A percentile compares a stretch with the other conserved stretches of the same genome.
These are phyloP conservation scores for Sporothrix brunneoviolacea DNA, from an alignment of 2,329 filamentous ascomycete species.

Conservation along the genomic window DNA sequence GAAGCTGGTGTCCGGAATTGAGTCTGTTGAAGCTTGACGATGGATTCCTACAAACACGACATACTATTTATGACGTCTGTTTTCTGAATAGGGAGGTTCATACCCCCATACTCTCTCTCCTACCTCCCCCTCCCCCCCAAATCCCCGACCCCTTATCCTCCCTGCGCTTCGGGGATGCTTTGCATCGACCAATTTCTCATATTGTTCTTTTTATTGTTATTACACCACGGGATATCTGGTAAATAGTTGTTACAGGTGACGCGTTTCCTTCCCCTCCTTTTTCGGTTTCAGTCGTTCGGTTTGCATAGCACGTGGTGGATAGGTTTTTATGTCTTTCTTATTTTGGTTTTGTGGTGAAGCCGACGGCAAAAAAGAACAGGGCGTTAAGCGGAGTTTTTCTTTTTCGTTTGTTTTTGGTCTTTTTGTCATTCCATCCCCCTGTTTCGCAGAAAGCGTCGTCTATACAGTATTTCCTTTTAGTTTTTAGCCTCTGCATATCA, in stretches of 20 bases:
- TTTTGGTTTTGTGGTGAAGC: constrained; percentile 2
- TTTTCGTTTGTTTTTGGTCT: neutral
- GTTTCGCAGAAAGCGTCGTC: neutral
- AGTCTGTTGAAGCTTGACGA: too few species aligned
- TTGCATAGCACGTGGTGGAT: constrained; percentile 11
- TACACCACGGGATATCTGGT: neutral
- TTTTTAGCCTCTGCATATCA: neutral
- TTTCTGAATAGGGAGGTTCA: too few species aligned
- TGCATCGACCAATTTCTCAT: neutral
- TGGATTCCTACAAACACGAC: too few species aligned
- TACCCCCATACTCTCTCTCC: too few species aligned
- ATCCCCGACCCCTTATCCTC: too few species aligned
- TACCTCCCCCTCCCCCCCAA: neutral
- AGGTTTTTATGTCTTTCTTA: neutral
- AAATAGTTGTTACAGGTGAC: neutral
- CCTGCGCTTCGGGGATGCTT: too few species aligned
- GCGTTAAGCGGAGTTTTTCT: neutral
- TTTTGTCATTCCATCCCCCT: neutral
- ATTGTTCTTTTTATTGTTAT: neutral
- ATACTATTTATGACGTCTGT: too few species aligned
- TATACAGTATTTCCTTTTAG: neutral
- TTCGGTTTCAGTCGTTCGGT: neutral
- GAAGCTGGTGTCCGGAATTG: constrained; percentile 27
- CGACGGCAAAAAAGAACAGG: neutral
- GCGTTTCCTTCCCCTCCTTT: neutral